Conservation (phyloP, 805 yeast species). For the Kazachstania kunashirensis region DNA sequence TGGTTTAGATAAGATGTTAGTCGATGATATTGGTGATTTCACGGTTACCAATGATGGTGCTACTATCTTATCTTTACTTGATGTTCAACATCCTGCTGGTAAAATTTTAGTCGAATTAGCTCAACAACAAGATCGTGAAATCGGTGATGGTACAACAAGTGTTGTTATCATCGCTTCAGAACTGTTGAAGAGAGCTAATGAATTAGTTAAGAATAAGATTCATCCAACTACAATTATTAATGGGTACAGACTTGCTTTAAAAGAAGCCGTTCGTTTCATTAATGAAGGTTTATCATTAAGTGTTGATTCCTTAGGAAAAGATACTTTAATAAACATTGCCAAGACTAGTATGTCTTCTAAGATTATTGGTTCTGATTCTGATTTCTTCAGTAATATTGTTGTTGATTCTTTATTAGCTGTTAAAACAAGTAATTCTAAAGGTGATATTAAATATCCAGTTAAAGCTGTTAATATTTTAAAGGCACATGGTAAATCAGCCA, state of each 20-base stretch:
- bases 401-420: constrained; percentile 95
- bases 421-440: constrained; percentile 77
- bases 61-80: constrained; percentile 78
- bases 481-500: constrained; percentile 91
- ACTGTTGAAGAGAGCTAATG: constrained; percentile 83
- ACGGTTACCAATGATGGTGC: constrained; percentile 99
- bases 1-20: constrained; percentile 96
- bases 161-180: constrained; percentile 96
- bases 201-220: constrained; percentile 81
- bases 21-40: constrained; percentile 97
- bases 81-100: constrained; percentile 98
- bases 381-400: constrained; percentile 79
- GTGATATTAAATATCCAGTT: constrained; percentile 87
- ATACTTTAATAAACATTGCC: constrained; percentile 81
- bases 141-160: constrained; percentile 96
- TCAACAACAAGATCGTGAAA: constrained; percentile 97
- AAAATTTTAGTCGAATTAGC: constrained; percentile 94
- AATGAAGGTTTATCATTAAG: constrained; percentile 74
- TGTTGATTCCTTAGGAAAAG: constrained; percentile 72
- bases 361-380: constrained; percentile 89
- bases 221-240: constrained; percentile 98
- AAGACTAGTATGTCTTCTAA: constrained; percentile 96
- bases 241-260: constrained; percentile 87
- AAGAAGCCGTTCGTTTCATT: constrained; percentile 82
- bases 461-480: constrained; percentile 93